Percentiles rank a stretch among this genome's conserved stretches.
phyloP scores from a whole-genome alignment of 495 filamentous ascomycete species.

The Amorphotheca resinae region DNA sequence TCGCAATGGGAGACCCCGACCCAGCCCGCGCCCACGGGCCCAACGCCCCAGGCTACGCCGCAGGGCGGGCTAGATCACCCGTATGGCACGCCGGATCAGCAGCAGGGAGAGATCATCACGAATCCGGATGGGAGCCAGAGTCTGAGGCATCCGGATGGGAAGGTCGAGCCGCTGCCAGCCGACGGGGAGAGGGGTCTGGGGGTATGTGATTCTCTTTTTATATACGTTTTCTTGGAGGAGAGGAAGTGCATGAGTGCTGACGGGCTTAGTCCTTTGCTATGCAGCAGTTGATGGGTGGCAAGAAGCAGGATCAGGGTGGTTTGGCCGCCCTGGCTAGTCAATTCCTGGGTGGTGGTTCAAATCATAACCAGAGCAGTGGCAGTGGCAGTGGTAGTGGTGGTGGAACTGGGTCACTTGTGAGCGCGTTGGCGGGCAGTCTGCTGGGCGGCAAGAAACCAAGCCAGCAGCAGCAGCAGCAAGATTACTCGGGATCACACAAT shows the following conservation, averaged over 20 bases:
- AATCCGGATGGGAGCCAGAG: conserved; percentile 41
- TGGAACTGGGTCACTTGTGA: too few species aligned
- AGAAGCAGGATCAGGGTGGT: conserved; percentile 7
- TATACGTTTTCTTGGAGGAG: not conserved
- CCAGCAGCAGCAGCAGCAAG: conserved; percentile 9
- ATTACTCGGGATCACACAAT: conserved; percentile 10
- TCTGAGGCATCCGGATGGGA: conserved; percentile 35
- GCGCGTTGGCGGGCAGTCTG: conserved; percentile 18
- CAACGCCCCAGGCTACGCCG: conserved; percentile 40
- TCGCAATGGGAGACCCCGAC: conserved; percentile 73
- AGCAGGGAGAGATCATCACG: conserved; percentile 30
- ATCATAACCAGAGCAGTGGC: conserved; percentile 1
- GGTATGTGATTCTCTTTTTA: conserved; percentile 8
- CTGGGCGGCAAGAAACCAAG: conserved; percentile 18
- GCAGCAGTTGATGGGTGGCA: conserved; percentile 15
- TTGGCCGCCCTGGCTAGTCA: conserved; percentile 12
- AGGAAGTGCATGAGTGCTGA: not conserved
- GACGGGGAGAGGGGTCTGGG: conserved; percentile 16
- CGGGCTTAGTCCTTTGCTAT: conserved; percentile 15
- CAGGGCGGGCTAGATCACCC: conserved; percentile 34
- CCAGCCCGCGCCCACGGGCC: conserved; percentile 40
- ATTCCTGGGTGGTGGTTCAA: conserved; percentile 14
- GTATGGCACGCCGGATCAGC: conserved; percentile 32
- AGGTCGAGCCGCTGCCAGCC: conserved; percentile 28
- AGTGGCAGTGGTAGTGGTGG: conserved; percentile 8